phyloP scores from a whole-genome alignment of 1,284 basidiomycete genomes.

The Anthracocystis walkeri region DNA sequence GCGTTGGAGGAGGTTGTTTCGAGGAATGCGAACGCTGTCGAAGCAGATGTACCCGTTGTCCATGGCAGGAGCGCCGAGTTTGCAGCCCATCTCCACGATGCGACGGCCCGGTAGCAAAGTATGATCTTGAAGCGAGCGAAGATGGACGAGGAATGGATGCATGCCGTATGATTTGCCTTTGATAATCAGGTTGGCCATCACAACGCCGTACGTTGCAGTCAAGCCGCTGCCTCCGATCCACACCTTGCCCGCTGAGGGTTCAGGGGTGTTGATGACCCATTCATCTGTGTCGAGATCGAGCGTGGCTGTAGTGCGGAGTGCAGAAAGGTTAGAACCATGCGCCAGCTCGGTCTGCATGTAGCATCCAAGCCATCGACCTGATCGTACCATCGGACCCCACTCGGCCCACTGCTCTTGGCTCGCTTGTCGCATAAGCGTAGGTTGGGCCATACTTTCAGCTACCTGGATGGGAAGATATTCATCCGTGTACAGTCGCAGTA shows the following conservation, averaged over 20 bases:
- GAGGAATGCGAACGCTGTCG: slow-evolving; percentile 48
- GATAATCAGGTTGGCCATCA: slow-evolving; percentile 59
- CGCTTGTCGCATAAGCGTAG: slow-evolving; percentile 52
- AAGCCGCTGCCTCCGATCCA: slow-evolving; percentile 60
- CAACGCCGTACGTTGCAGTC: slow-evolving; percentile 57
- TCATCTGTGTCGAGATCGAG: slow-evolving; percentile 39
- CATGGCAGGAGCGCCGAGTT: slow-evolving; percentile 58
- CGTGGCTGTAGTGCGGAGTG: slow-evolving; percentile 55
- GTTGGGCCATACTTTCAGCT: slow-evolving; percentile 59
- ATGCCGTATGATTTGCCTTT: slow-evolving; percentile 51
- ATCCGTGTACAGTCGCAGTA: slow-evolving; percentile 54
- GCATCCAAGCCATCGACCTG: slow-evolving; percentile 54
- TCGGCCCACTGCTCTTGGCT: slow-evolving; percentile 53
- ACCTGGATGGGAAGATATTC: slow-evolving; percentile 60
- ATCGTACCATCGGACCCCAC: slow-evolving; percentile 50
- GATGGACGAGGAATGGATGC: slow-evolving; percentile 61
- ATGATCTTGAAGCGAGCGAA: slow-evolving; percentile 54
- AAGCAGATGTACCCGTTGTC: slow-evolving; percentile 59
- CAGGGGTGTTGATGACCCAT: slow-evolving; percentile 56
- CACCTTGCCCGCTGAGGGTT: slow-evolving; percentile 50
- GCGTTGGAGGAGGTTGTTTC: slow-evolving; percentile 44
- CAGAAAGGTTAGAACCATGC: slow-evolving; percentile 59
- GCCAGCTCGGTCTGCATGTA: slow-evolving; percentile 63
- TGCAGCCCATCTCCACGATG: slow-evolving; percentile 58
- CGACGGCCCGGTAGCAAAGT: slow-evolving; percentile 45